Evolutionary conservation across 139 green algal genomes (phyloP), one percentile per base, ranked within the genome.

Genomic region (Chara braunii): DNA sequence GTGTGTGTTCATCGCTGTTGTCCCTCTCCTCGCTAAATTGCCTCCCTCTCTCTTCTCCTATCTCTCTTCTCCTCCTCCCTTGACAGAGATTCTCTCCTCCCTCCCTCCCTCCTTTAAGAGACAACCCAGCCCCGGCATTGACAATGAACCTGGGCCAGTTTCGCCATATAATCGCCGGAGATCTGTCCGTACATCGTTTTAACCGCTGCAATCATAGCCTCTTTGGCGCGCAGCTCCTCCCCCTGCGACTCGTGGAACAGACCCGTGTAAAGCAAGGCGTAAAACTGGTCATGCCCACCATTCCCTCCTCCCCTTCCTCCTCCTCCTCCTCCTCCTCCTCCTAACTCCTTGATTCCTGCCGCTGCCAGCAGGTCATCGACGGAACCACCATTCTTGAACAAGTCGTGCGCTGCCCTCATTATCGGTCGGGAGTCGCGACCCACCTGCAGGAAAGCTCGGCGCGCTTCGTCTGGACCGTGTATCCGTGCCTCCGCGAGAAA

Each of bases 401-500:
- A 24, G 24, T 74, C 40, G 32, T 79, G 75, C 2, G 81, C 85
- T 2, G 78, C 77, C 0, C 84, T 72, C 87, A 95, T 94, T 1
- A 92, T 78, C 0, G 82, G 83, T 4, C 89, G 71, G 0, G 81
- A 36, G 62, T 95, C 89, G 11, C n/a, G 23, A 0, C 78, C 60
- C 0, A 89, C 89, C 1, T 88, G 36, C n/a, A 94, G 81, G 48
- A 95, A 87, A 29, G 85, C 64, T 42, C 70, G 29, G 11, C 85
- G 60, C 11, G 88, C 88, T 43, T 60, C 24, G 18, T 85, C 69
- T 1, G 68, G 1, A 0, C 85, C 82, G 35, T 78, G 7, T 42
- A 88, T 30, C 64, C 83, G 81, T 0, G 84, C 85, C 53, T 96
- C 90, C 43, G 78, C 87, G 37, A 96, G 61, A 64, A 91, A 95